Conservation (phyloP, 2,329 filamentous ascomycete genomes). For the Penicillium nordicum region DNA sequence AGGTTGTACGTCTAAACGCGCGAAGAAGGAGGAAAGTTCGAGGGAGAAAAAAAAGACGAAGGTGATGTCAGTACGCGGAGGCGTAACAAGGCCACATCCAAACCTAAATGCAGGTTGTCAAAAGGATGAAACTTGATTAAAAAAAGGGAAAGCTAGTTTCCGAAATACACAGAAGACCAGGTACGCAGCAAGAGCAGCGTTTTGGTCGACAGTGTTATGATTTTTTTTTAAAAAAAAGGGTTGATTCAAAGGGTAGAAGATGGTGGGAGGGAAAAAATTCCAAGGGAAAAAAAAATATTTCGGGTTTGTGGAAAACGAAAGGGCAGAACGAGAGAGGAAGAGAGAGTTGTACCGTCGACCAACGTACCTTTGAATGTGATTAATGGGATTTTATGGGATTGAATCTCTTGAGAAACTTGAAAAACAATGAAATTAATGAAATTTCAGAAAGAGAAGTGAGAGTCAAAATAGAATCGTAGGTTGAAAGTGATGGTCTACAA, state of each 20-base stretch:
- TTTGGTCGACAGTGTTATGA: slow-evolving; percentile 15
- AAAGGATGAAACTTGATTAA: slow-evolving; percentile 10
- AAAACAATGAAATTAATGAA: not conserved
- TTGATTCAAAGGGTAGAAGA: slow-evolving; percentile 12
- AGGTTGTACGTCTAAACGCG: slow-evolving; percentile 33
- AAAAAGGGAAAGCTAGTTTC: slow-evolving; percentile 16
- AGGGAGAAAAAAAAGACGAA: not conserved
- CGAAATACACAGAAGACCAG: slow-evolving; percentile 22
- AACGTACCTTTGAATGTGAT: not conserved
- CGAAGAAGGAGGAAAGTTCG: slow-evolving; percentile 11
- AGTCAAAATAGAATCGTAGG: not conserved
- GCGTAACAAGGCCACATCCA: slow-evolving; percentile 26
- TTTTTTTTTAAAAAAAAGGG: not conserved
- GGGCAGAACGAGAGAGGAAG: slow-evolving; percentile 1
- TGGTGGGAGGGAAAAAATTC: slow-evolving; percentile 23
- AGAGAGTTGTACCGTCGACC: slow-evolving; percentile 1
- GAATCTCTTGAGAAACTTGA: not conserved
- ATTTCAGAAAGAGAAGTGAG: slow-evolving; percentile 14
- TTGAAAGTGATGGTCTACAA: not conserved
- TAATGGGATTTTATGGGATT: not conserved
- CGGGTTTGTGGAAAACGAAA: slow-evolving; percentile 16
- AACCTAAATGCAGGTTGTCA: slow-evolving; percentile 18
- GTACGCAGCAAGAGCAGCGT: slow-evolving; percentile 22
- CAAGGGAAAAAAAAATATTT: slow-evolving; percentile 19
- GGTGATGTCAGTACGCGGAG: slow-evolving; percentile 27